Evolutionary conservation across 768 basidiomycete species (phyloP).

Genomic region (Pleurotus eryngii): DNA sequence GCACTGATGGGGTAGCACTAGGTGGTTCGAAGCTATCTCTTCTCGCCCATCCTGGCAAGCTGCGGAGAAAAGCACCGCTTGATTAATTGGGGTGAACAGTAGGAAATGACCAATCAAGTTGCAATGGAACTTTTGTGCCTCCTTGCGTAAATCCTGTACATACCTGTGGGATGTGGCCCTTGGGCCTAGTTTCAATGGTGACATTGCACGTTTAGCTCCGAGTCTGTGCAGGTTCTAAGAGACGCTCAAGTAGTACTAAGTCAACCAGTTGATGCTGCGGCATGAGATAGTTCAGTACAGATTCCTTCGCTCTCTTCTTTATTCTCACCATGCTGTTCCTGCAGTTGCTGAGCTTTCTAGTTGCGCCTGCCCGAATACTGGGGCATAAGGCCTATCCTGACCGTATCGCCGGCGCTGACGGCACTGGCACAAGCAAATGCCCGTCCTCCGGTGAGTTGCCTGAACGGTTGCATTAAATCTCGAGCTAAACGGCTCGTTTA

Average conservation of each 20-base stretch:
- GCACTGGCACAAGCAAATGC: neutral
- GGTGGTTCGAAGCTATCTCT: constrained; percentile 31
- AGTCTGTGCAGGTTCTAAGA: no score
- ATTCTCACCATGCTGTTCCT: neutral
- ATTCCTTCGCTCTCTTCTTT: neutral
- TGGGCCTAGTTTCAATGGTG: no score
- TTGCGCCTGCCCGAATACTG: neutral
- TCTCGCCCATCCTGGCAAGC: constrained; percentile 46
- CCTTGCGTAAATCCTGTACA: no score
- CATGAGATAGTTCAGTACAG: no score
- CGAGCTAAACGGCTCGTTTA: neutral
- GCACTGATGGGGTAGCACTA: neutral
- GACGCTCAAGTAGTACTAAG: no score
- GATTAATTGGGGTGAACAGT: neutral
- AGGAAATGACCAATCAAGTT: no score
- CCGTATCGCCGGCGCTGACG: neutral
- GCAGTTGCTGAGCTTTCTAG: neutral
- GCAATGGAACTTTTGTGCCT: no score
- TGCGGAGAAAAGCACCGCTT: constrained; percentile 21
- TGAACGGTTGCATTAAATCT: neutral
- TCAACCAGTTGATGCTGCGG: no score
- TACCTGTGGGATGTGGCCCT: no score
- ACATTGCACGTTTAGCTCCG: no score
- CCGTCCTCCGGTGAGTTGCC: neutral
- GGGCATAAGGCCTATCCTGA: neutral